phyloP scores from a whole-genome alignment of 257 asterid species.

The Salvia miltiorrhiza region DNA sequence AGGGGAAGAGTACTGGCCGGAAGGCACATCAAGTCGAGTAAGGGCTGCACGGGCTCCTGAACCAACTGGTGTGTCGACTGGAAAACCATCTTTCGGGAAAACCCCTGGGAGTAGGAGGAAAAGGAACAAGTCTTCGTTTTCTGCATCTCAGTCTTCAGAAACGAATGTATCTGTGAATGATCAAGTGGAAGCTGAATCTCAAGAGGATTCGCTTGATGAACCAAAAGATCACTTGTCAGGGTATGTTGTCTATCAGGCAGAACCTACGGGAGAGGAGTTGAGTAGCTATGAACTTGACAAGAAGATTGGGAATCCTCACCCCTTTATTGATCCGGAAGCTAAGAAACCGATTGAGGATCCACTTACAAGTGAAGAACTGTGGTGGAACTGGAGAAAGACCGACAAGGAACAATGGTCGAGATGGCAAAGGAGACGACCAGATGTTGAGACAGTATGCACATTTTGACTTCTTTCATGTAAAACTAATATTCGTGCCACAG shows the following conservation, averaged over 20 bases:
- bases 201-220: conserved; percentile 51
- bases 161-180: conserved; percentile 29
- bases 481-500: not conserved
- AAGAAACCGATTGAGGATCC: conserved; percentile 61
- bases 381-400: conserved; percentile 99
- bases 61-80: conserved; percentile 67
- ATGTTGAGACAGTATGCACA: conserved; percentile 76
- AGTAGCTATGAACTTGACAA: conserved; percentile 74
- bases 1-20: conserved; percentile 87
- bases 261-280: conserved; percentile 48
- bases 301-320: conserved; percentile 72
- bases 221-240: conserved; percentile 43
- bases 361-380: conserved; percentile 81
- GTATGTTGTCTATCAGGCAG: conserved; percentile 68
- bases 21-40: conserved; percentile 79
- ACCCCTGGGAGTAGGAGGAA: conserved; percentile 91
- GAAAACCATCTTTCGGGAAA: conserved; percentile 79
- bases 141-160: conserved; percentile 43
- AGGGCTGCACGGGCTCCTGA: conserved; percentile 90
- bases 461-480: conserved; percentile 8
- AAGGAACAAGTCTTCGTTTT: conserved; percentile 47
- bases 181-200: conserved; percentile 38
- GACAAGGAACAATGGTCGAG: conserved; percentile 94
- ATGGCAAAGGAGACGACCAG: conserved; percentile 96
- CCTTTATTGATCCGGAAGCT: conserved; percentile 74